phyloP scores from a whole-genome alignment of 192 early-diverging fungal genomes.

The Gigaspora rosea region DNA sequence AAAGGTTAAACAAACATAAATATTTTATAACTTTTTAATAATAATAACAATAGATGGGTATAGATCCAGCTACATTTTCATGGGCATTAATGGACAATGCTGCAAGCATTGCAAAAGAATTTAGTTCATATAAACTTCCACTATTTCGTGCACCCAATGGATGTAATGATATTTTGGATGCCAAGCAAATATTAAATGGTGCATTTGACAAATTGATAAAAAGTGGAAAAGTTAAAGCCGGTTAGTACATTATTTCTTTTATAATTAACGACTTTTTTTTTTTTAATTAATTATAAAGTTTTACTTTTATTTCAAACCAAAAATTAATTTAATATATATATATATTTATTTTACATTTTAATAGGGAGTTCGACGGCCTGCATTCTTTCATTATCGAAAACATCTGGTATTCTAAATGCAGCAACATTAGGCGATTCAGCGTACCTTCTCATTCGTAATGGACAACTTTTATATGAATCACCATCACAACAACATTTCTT shows the following conservation, averaged over 20 bases:
- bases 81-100: slow-evolving; percentile 67
- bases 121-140: slow-evolving; percentile 19
- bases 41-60: slow-evolving; percentile 35
- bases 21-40: no score
- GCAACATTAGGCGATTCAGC: slow-evolving; percentile 61
- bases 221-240: slow-evolving; percentile 55
- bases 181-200: slow-evolving; percentile 53
- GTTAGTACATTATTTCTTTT: slow-evolving; percentile 27
- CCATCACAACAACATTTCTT: slow-evolving; percentile 65
- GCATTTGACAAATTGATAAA: slow-evolving; percentile 52
- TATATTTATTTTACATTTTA: slow-evolving; percentile 4
- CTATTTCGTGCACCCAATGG: slow-evolving; percentile 11
- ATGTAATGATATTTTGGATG: slow-evolving; percentile 39
- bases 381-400: slow-evolving; percentile 56
- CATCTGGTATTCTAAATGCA: slow-evolving; percentile 54
- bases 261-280: no score
- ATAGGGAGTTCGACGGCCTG: slow-evolving; percentile 60
- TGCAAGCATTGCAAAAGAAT: slow-evolving; percentile 48
- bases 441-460: slow-evolving; percentile 56
- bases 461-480: slow-evolving; percentile 56
- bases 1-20: no score
- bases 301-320: neutral
- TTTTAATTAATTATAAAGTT: slow-evolving; percentile 8
- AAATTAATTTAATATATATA: neutral
- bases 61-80: slow-evolving; percentile 54